phyloP scores from a whole-genome alignment of 1,284 basidiomycete species.

The Volvariella surrecta region DNA sequence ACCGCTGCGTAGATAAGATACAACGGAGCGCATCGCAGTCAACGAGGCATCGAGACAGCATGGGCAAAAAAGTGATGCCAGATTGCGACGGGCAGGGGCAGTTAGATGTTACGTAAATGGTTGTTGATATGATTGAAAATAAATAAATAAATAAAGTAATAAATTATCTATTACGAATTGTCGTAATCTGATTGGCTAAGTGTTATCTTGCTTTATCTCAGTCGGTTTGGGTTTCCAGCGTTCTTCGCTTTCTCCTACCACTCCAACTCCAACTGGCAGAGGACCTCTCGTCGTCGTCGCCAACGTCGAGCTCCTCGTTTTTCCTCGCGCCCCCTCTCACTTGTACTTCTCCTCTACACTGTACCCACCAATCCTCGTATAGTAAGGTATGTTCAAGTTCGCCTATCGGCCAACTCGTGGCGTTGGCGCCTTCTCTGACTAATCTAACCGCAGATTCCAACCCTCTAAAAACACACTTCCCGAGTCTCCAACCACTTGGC shows the following conservation, averaged over 20 bases:
- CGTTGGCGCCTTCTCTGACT: conserved; percentile 7
- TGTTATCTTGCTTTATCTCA: conserved; percentile 17
- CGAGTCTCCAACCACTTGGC: conserved; percentile 3
- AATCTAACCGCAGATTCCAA: conserved; percentile 9
- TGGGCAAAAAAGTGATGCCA: not conserved
- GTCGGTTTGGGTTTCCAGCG: conserved; percentile 18
- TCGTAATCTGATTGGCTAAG: conserved; percentile 26
- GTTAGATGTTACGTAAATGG: not conserved
- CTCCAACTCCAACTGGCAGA: conserved; percentile 17
- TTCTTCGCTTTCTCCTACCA: conserved; percentile 26
- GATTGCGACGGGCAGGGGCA: not conserved
- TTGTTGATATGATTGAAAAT: not conserved
- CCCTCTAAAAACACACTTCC: conserved; percentile 1
- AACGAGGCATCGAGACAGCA: not conserved
- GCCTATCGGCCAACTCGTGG: conserved; percentile 9
- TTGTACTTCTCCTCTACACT: conserved; percentile 5
- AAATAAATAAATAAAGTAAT: not conserved
- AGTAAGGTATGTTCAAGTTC: not conserved
- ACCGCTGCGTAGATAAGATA: not conserved
- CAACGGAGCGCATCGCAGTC: not conserved
- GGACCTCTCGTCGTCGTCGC: conserved; percentile 10
- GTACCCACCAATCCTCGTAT: conserved; percentile 5
- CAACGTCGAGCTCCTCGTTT: conserved; percentile 8
- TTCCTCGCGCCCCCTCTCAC: conserved; percentile 6
- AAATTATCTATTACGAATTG: conserved; percentile 19